Evolutionary conservation across 108 stramenopile genomes (phyloP).

Genomic region (Nitzschia inconspicua): DNA sequence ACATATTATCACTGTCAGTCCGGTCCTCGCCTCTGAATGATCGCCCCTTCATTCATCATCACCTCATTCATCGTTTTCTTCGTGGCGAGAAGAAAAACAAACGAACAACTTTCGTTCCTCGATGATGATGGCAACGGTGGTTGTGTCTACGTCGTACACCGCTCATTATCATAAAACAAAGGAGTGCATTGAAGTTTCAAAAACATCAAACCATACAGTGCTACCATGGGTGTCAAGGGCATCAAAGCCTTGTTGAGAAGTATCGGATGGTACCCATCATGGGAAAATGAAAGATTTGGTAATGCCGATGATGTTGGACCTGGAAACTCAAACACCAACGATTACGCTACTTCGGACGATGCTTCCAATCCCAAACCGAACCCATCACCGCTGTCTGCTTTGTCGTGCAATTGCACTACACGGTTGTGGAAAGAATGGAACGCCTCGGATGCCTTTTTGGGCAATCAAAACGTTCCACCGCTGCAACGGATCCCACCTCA

Average conservation of each 20-base stretch:
- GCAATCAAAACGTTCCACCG: neutral
- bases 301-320: neutral
- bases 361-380: neutral
- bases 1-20: too few relatives aligned
- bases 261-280: conserved; percentile 16
- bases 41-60: too few relatives aligned
- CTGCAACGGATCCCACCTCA: conserved; percentile 19
- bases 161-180: too few relatives aligned
- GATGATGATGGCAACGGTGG: too few relatives aligned
- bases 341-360: neutral
- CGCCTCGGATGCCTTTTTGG: conserved; percentile 15
- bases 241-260: conserved; percentile 25
- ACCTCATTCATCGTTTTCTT: too few relatives aligned
- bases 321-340: neutral
- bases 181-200: too few relatives aligned
- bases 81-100: too few relatives aligned
- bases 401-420: neutral
- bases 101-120: too few relatives aligned
- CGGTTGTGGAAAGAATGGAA: conserved; percentile 18
- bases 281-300: too few relatives aligned
- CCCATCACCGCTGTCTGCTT: neutral
- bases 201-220: too few relatives aligned
- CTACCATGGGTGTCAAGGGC: conserved; percentile 45
- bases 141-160: too few relatives aligned
- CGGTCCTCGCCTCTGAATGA: too few relatives aligned